Base-by-base conservation (phyloP, 108 stramenopile genomes). In the Cyclotella cryptica region DNA sequence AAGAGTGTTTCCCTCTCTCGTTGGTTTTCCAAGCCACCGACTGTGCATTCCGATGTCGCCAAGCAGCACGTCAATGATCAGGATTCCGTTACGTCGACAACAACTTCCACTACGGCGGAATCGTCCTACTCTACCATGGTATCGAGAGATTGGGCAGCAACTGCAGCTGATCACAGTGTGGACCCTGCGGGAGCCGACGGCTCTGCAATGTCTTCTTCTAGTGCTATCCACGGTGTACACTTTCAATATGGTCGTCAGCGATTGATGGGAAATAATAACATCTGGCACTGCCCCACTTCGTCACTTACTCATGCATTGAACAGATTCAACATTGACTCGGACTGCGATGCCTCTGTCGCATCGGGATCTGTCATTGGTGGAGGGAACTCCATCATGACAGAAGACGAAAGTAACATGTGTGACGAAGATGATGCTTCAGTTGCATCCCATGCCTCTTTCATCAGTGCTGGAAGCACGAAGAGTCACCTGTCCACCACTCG, bases 321-420 rank as follows among this genome's bases (percentile, higher is more conserved):
- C 71, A 57, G 69, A 58, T 75, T 81, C 63, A 81, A 75, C 45
- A 81, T 81, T 18, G 80, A 81, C 40, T 81, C 80, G 18, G 80
- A 81, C 52, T 75, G 80, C 51, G 80, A 81, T 29, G 80, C 69
- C 30, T 81, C 80, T 7, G 44, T 75, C 3, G 69, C 74, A 18
- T 81, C 80, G 47, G 72, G 47, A 24, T 74, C 67, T 35, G 41
- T 80, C 42, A 47, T 74, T 17, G 52, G 49, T 18, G 24, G 68
- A 26, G 79, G 70, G 4, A 69, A 80, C 54, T 72, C 61, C 22
- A 71, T 69, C 53, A 59, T 66, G 55, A 66, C 60, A 21, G 69
- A 71, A 35, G 74, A 81, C 0, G 80, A 81, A 13, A 47, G 30
- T 49, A 8, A 66, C 66, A 29, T 49, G 26, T 2, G 5, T 2